Evolutionary conservation across 139 green algal genomes (phyloP), one percentile per base, ranked within the genome.

Genomic region (Closterium sp.): DNA sequence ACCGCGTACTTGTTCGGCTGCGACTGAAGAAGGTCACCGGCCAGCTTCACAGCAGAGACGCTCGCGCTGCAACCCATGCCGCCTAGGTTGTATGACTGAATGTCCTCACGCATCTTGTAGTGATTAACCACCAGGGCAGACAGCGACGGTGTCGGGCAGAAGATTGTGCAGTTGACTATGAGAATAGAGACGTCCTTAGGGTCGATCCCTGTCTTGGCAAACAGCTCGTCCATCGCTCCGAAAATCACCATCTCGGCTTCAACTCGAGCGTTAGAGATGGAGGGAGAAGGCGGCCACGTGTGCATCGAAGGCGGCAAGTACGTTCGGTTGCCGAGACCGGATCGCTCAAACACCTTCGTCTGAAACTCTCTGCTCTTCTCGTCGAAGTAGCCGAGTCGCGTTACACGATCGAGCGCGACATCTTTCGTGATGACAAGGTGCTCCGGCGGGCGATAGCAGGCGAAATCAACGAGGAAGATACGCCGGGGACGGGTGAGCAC

Each of bases 121-220:
- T 97, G 95, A 95, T 99, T 98, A 91, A 99, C 97, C 70, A 99
- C 96, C 97, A 99, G 99, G 28, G 98, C 97, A 4, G 95, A 95
- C 38, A 99, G 94, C 19, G 96, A 98, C 85, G 98, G 98, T 0
- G 98, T 99, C 30, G 98, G 98, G 96, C 98, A 98, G 97, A 99
- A 99, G 38, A 99, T 95, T 38, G 92, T 97, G 97, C 98, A 99
- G 96, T 99, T 99, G 28, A 99, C 96, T 34, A 99, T 96, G 38
- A 99, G 93, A 89, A 99, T 97, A 94, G 97, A 97, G n/a, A 99
- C 96, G 92, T 99, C 93, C 85, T 93, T 91, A 7, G 97, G 95
- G 84, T 95, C 92, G 45, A 98, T 73, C 27, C 95, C 94, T 93
- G 95, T 95, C 62, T 95, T 95, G 13, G n/a, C 27, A 29, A 96